Evolutionary conservation across 2,329 filamentous ascomycete genomes (phyloP), one percentile per base, ranked within the genome.

Genomic region (Colletotrichum sp.): DNA sequence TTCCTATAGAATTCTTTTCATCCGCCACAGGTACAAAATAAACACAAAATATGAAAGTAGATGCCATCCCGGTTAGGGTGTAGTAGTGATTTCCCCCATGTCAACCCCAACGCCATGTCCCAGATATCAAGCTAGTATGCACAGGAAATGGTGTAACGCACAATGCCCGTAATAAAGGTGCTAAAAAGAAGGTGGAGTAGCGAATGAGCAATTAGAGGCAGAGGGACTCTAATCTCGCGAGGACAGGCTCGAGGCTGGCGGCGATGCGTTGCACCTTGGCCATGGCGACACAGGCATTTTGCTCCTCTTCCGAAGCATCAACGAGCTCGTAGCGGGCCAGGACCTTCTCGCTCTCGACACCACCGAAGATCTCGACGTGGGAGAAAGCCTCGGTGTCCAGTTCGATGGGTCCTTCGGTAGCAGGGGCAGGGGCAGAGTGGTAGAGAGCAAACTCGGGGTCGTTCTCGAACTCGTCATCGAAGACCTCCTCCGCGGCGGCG

Each of bases 281-380:
- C 83, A 90, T 86, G 52, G 89, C 86, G 25, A 88, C 78, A 11
- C 82, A 82, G 32, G 88, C 87, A 30, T 83, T 80, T 11, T 82
- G 82, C 67, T 89, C 88, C 69, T 90, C 88, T 75, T 90, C 86
- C 2, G 88, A 86, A 30, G 87, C 87, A 71, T 94, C 90, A 34
- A 94, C 86, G n/a, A 96, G 88, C 78, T 94, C 91, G 80, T 91
- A 92, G 65, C 90, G 89, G 16, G 90, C 86, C 64, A 92, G 86
- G 4, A 89, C 85, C 88, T 96, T 96, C 79, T 94, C 92, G 2
- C 90, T 82, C 76, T 90, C 87, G 75, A 94, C 86, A 49, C 89
- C 90, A 63, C 89, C 89, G 62, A 91, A 89, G 78, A 90, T 83
- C 78, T 87, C 82, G 76, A 85, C 73, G 77, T 84, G 76, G 57